A percentile compares a stretch with the other conserved stretches of the same genome.
phyloP scores from a whole-genome alignment of 2,329 filamentous ascomycete species.

The Fusarium multiceps region DNA sequence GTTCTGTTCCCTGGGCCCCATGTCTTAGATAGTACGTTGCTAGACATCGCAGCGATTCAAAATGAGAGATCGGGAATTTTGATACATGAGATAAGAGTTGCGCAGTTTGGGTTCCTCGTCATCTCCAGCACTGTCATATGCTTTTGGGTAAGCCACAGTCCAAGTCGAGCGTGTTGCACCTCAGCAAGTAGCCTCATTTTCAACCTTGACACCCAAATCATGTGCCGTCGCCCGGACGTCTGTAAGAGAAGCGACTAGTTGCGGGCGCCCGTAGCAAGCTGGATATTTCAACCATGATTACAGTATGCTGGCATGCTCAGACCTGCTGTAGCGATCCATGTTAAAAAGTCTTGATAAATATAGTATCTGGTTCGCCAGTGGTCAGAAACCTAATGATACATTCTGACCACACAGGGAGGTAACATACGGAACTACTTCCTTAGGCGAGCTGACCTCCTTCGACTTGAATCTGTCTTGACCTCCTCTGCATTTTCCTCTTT shows the following conservation, averaged over 20 bases:
- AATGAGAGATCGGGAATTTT: not conserved
- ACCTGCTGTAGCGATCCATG: not conserved
- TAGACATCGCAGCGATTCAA: not conserved
- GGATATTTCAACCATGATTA: not conserved
- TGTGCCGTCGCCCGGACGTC: not conserved
- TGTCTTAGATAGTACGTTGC: not conserved
- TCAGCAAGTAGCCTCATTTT: not conserved
- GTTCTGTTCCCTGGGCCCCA: not conserved
- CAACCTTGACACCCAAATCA: not conserved
- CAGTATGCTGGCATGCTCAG: not conserved
- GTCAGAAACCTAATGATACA: not conserved
- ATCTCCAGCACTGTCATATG: not conserved
- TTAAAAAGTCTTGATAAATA: not conserved
- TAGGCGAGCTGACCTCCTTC: slow-evolving; percentile 41
- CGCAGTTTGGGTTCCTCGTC: not conserved
- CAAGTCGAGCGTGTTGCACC: not conserved
- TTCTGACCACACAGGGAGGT: not conserved
- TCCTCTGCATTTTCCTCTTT: slow-evolving; percentile 15
- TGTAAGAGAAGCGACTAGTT: not conserved
- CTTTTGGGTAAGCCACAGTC: not conserved
- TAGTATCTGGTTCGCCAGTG: not conserved
- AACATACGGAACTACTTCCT: slow-evolving; percentile 27
- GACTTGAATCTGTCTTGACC: slow-evolving; percentile 26
- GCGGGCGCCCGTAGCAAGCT: not conserved
- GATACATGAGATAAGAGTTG: not conserved